Evolutionary conservation across 345 rosid species (phyloP), one percentile per base, ranked within the genome.

Genomic region (Hevea brasiliensis): DNA sequence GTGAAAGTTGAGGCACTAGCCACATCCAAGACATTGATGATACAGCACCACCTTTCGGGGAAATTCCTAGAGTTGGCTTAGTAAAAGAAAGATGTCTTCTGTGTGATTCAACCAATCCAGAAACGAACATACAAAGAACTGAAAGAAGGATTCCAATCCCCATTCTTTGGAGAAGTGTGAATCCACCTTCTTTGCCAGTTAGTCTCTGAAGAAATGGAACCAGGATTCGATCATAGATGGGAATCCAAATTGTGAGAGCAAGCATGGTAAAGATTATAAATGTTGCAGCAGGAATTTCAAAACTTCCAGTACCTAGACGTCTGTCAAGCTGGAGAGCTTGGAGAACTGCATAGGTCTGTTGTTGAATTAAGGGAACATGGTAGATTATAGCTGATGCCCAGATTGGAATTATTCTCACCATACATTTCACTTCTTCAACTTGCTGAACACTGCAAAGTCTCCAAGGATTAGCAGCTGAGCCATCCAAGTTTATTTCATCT

Each of bases 371-470:
- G 26, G 82, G 82, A 50, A 84, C 50, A 27, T 78, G 69, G 76
- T 68, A 88, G 7, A 90, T 44, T 21, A 85, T 78, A n/a, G 87
- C 82, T 0, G 90, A 70, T 41, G 81, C 72, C 95, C 92, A 88
- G 68, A 90, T 81, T 21, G 92, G 92, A 41, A 90, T 74, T 60
- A 88, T 82, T 23, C 89, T 77, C 55, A 83, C 18, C 70, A 84
- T 55, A 40, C 90, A 90, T 78, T 90, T 90, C 74, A 76, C 84
- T 83, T 90, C 90, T 66, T 90, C 92, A 26, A 87, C 86, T 81
- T 90, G 92, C 42, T 90, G 92, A 68, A 85, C 42, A 81, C 92
- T 85, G 48, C 92, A 90, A 0, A 90, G 87, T 26, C 58, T 84
- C 92, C 91, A 90, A n/a, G 90, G 88, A 57, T 87, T 61, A 0